These are phyloP conservation scores for Entomortierella beljakovae DNA, from an alignment of 192 early-diverging fungal species.

Conservation along the genomic window DNA sequence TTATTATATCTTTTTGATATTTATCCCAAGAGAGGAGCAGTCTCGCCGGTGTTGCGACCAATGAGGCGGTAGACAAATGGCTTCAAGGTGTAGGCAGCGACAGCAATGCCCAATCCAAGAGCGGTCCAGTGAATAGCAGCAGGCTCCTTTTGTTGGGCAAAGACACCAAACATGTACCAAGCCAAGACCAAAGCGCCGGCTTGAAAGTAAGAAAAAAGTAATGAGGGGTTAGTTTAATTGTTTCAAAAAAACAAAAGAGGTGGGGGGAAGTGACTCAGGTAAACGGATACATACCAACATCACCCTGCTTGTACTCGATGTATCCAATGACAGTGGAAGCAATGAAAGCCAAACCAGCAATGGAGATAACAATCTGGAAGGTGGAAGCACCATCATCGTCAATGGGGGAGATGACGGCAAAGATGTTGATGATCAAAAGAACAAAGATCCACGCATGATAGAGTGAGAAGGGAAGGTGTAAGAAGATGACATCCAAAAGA, in stretches of 20 bases:
- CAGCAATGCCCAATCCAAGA: conserved; percentile 59
- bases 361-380: conserved; percentile 57
- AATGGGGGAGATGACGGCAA: conserved; percentile 63
- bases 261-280: no score
- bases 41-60: conserved; percentile 50
- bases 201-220: neutral
- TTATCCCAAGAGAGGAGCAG: conserved; percentile 64
- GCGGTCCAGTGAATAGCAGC: conserved; percentile 61
- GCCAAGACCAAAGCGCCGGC: conserved; percentile 73
- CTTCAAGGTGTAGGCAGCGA: conserved; percentile 55
- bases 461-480: conserved; percentile 76
- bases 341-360: conserved; percentile 64
- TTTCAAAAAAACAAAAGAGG: neutral
- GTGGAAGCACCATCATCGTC: conserved; percentile 53
- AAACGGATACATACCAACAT: conserved; percentile 49
- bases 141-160: conserved; percentile 53
- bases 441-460: conserved; percentile 74
- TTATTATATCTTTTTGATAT: neutral
- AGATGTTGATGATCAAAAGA: conserved; percentile 65
- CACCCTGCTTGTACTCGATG: conserved; percentile 68
- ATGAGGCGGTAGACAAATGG: conserved; percentile 57
- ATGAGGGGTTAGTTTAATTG: no score
- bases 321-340: conserved; percentile 67
- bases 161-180: conserved; percentile 65
- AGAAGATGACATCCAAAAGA: conserved; percentile 60